Percentiles rank a stretch among this genome's conserved stretches.
phyloP scores from a whole-genome alignment of 192 early-diverging fungal species.

The Backusella mclennaniae region DNA sequence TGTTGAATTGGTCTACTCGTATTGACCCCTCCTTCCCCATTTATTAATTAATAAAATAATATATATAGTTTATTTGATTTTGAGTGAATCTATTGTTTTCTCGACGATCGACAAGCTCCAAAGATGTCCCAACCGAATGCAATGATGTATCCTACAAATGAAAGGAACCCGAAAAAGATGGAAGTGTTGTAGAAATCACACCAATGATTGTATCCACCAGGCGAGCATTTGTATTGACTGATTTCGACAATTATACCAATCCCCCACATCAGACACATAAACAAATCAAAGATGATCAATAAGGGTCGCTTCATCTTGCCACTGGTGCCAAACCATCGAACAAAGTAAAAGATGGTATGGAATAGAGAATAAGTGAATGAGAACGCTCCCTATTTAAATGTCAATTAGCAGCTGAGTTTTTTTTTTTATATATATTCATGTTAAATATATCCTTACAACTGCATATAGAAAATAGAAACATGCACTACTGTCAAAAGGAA shows the following conservation, averaged over 20 bases:
- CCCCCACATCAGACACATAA: constrained; percentile 38
- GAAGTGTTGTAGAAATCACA: constrained; percentile 43
- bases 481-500: constrained; percentile 29
- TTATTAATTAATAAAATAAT: constrained; percentile 49
- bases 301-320: constrained; percentile 31
- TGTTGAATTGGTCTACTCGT: constrained; percentile 69
- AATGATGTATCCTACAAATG: constrained; percentile 26
- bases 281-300: constrained; percentile 25
- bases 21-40: constrained; percentile 83
- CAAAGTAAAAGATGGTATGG: constrained; percentile 16
- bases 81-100: neutral
- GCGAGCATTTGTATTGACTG: constrained; percentile 17
- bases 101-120: constrained; percentile 11
- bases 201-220: constrained; percentile 30
- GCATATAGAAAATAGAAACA: constrained; percentile 36
- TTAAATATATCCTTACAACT: constrained; percentile 18
- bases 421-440: neutral
- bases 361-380: constrained; percentile 22
- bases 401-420: neutral
- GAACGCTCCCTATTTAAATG: constrained; percentile 11
- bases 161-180: constrained; percentile 39
- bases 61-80: neutral
- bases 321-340: constrained; percentile 18
- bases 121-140: constrained; percentile 31
- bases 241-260: constrained; percentile 32